A percentile compares a stretch with the other conserved stretches of the same genome.
Evolutionary conservation across 2,329 filamentous ascomycete genomes (phyloP).

Genomic region (Nemania serpens): DNA sequence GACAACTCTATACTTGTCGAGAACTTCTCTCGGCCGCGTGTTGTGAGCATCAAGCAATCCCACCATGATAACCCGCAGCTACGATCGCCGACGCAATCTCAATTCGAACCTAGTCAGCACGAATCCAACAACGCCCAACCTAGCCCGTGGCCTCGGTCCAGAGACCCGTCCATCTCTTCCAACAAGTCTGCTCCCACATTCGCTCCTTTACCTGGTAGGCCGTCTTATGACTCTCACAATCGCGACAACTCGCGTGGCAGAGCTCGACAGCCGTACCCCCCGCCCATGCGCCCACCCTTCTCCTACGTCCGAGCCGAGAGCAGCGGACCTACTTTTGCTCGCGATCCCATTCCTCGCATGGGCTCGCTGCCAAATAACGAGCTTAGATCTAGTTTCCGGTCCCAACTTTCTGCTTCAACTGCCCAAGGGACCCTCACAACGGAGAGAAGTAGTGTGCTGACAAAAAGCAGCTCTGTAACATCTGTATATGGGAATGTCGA

Average conservation of each 20-base stretch:
- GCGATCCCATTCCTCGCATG: slow-evolving; percentile 47
- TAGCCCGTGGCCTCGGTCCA: slow-evolving; percentile 49
- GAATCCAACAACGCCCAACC: slow-evolving; percentile 29
- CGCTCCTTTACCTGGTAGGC: slow-evolving; percentile 48
- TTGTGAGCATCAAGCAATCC: slow-evolving; percentile 55
- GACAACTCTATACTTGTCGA: slow-evolving; percentile 49
- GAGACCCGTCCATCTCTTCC: slow-evolving; percentile 55
- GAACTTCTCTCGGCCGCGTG: slow-evolving; percentile 65
- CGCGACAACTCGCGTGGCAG: slow-evolving; percentile 36
- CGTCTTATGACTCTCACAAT: slow-evolving; percentile 47
- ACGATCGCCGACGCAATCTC: slow-evolving; percentile 37
- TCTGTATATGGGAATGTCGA: slow-evolving; percentile 57
- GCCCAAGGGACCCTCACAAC: slow-evolving; percentile 68
- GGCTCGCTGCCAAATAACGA: slow-evolving; percentile 57
- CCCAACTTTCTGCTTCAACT: slow-evolving; percentile 59
- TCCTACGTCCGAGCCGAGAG: slow-evolving; percentile 45
- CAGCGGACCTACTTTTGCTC: slow-evolving; percentile 43
- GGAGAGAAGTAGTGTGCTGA: slow-evolving; percentile 80
- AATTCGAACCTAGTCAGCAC: slow-evolving; percentile 33
- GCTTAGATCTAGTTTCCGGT: slow-evolving; percentile 60
- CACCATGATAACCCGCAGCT: slow-evolving; percentile 43
- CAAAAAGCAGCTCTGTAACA: slow-evolving; percentile 76
- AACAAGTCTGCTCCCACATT: slow-evolving; percentile 52
- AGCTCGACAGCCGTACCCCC: slow-evolving; percentile 34
- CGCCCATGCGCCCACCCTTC: slow-evolving; percentile 37